Base-by-base conservation (phyloP, 306 rosid genomes). In the Coriaria nepalensis region DNA sequence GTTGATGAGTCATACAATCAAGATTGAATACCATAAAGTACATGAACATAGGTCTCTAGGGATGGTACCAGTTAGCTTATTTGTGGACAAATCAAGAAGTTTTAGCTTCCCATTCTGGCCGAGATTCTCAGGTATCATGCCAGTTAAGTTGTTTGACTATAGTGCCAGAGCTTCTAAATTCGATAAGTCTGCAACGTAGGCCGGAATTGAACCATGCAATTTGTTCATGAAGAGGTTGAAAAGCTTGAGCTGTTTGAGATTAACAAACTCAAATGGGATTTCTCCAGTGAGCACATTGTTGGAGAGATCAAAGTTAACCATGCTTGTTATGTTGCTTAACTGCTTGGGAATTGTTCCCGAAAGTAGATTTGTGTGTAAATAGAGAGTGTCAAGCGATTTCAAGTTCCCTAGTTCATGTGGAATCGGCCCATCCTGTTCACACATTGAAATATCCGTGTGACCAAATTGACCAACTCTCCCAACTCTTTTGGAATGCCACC, bases 61-160 rank as follows among this genome's bases (percentile, higher is more conserved):
- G 51, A 87, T 87, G 11, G 54, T 54, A 50, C 96, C 92, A 6
- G 96, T 82, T 71, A 87, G 86, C 71, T 82, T 87, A 60, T 82
- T 87, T 8, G 96, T 65, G 5, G 96, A 87, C 82, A 87, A 77
- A 39, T 87, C 94, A n/a, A 87, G 74, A n/a, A 50, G 8, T 41
- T 70, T 79, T 8, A 87, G 79, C 60, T 73, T 82, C 61, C 84
- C 86, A 41, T 56, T 79, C 7, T 56, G 69, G 53, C 96, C 96
- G 4, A 87, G 96, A 36, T 57, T 71, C 64, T 67, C 53, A 0
- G 96, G 96, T 12, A 87, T 79, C 49, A 63, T 76, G 50, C 96
- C 94, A 0, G 90, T 82, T 73, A 87, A 87, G 72, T 82, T 82
- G 86, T 87, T 87, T 86, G 48, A 77, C 94, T 90, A 87, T 37